Evolutionary conservation across 2,329 filamentous ascomycete species (phyloP), one percentile per base, ranked within the genome.

Genomic region (Phialemoniopsis sp.): DNA sequence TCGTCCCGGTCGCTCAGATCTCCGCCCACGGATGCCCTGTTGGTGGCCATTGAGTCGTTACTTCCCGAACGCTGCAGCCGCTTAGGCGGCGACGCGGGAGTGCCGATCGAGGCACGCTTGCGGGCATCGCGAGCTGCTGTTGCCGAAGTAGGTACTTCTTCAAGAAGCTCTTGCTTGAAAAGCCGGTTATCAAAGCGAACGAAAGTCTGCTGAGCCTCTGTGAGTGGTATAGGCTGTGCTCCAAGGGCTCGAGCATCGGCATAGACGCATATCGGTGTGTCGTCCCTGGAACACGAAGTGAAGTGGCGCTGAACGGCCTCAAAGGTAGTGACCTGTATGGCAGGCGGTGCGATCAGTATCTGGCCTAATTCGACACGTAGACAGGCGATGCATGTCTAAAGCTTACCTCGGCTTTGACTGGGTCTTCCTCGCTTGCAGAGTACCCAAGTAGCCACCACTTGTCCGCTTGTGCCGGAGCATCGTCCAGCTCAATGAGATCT

Each of bases 11-110:
- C 65, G 37, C 66, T 69, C 2, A 46, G 14, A 14, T 51, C 53
- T 1, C 48, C 53, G 0, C 64, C 65, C 4, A 65, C 39, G 1
- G 69, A 71, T 0, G 67, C 68, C 4, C 62, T 57, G 43, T 72
- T 71, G 10, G 62, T 71, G 8, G 64, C 63, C 59, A 73, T 64
- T 0, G 70, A 73, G 32, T 69, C 67, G 9, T 60, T 50, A 40
- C 69, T 73, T n/a, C 61, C 61, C 1, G 66, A 58, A 7, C 68
- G 58, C 35, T 71, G 67, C 34, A 70, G 69, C 34, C 68, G 54
- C 48, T 72, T 72, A 1, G 66, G 61, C 1, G 67, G 64, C 2
- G 67, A 70, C 4, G 47, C 40, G 3, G 50, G 52, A 3, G 43
- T 40, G 5, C 18, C 34, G 8, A 37, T 40, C n/a, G 46, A 45